Evolutionary conservation across 148 eudicot genomes (phyloP), one percentile per base, ranked within the genome.

Genomic region (Rhododendron mucronatum): DNA sequence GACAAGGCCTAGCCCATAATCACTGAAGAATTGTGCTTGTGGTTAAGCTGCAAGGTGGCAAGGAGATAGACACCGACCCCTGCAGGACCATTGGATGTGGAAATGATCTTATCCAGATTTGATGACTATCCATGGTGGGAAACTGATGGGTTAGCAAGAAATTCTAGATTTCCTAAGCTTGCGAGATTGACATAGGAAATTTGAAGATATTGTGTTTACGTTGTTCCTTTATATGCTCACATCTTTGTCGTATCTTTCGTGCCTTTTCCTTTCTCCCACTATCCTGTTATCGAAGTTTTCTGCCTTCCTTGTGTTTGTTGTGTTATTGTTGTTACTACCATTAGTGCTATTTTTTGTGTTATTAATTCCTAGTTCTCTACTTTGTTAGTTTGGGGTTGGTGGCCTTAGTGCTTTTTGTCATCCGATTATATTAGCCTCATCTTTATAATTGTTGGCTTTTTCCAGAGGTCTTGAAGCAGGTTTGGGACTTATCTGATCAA

Each of bases 401-500:
- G 79, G 65, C 81, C 26, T 50, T 84, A 1, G 26, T 71, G 76
- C 21, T 4, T 12, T 84, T 73, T 84, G 35, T 74, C 48, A 12
- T 83, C 57, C 12, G 16, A 69, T 10, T 30, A 82, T 47, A 35
- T 81, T n/a, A 13, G 37, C 33, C 61, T 33, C n/a, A 50, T 18
- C 82, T 35, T 65, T 84, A 37, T 57, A 5, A 26, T 73, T 37
- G 45, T 15, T 82, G 74, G 33, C 82, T 81, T 87, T 83, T 87
- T 47, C 53, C 94, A 97, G 99, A 97, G 93, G 89, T 94, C 82
- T 90, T 97, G 84, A 97, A 95, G 93, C 98, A 97, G 92, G 98
- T 97, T 75, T 97, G 99, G 99, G 99, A 97, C 87, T 88, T 97
- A 84, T 92, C 99, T 50, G 99, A 97, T 88, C 99, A 97, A 91